phyloP scores from a whole-genome alignment of 345 rosid species.

The Eucalyptus guilfoylei region DNA sequence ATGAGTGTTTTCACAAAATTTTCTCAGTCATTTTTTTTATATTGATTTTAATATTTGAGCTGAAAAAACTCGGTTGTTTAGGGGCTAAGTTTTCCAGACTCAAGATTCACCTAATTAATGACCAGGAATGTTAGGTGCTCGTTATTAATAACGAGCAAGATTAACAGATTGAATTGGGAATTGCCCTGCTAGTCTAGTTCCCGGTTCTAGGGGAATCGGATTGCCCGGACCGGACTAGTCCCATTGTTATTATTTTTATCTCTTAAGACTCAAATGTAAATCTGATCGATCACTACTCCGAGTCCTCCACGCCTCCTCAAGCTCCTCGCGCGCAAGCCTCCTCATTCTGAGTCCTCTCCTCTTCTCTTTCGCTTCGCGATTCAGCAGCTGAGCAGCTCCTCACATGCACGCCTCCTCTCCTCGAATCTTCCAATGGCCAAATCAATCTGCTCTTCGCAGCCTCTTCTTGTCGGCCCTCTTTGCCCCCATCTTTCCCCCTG shows the following conservation, averaged over 20 bases:
- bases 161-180: rapidly evolving
- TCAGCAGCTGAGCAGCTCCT: not conserved
- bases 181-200: rapidly evolving
- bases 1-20: not conserved
- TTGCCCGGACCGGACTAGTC: rapidly evolving
- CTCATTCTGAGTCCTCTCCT: not conserved
- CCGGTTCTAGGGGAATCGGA: rapidly evolving
- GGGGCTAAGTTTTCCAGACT: not conserved
- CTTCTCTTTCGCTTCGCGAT: not conserved
- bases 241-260: too few relatives aligned
- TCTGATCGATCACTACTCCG: not conserved
- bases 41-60: not conserved
- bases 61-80: not conserved
- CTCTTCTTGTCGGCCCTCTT: not conserved
- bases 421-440: not conserved
- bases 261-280: not conserved
- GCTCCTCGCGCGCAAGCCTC: not conserved
- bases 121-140: not conserved
- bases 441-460: not conserved
- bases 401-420: not conserved
- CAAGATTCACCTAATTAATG: not conserved
- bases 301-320: not conserved
- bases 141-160: too few relatives aligned
- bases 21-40: not conserved
- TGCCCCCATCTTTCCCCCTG: not conserved